These are phyloP conservation scores for Rosa persica DNA, from an alignment of 306 rosid genomes.

Conservation along the genomic window DNA sequence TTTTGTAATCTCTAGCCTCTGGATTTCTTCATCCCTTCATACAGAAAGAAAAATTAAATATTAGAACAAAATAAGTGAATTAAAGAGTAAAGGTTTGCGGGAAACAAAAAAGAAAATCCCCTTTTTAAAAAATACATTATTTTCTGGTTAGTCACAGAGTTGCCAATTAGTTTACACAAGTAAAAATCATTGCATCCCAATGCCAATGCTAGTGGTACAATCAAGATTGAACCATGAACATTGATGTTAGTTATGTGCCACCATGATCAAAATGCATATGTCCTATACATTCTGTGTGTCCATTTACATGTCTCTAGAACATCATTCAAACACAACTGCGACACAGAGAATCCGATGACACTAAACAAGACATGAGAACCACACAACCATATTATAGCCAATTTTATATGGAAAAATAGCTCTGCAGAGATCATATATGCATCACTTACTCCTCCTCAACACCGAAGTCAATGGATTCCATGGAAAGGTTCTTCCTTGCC, in stretches of 20 bases:
- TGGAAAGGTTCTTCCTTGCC: constrained; percentile 94
- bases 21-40: constrained; percentile 66
- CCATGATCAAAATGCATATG: background rate
- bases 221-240: background rate
- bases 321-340: constrained; percentile 1
- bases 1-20: constrained; percentile 60
- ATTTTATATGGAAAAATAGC: constrained; percentile 13
- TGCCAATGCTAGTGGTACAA: background rate
- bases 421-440: constrained; percentile 25
- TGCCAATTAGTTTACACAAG: background rate
- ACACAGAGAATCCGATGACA: constrained; percentile 5
- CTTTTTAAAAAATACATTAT: background rate
- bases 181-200: background rate
- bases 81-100: background rate
- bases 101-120: background rate
- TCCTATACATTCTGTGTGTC: background rate
- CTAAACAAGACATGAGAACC: constrained; percentile 17
- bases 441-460: constrained; percentile 77
- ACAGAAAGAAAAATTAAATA: constrained; percentile 34
- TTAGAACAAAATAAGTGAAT: constrained; percentile 7
- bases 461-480: constrained; percentile 71
- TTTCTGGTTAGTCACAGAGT: background rate
- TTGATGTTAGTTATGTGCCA: background rate
- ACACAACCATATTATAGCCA: constrained; percentile 3
- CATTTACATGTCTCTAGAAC: background rate